Conservation (phyloP, 2,329 filamentous ascomycete species). For the Lasiodiplodia hormozganensis region DNA sequence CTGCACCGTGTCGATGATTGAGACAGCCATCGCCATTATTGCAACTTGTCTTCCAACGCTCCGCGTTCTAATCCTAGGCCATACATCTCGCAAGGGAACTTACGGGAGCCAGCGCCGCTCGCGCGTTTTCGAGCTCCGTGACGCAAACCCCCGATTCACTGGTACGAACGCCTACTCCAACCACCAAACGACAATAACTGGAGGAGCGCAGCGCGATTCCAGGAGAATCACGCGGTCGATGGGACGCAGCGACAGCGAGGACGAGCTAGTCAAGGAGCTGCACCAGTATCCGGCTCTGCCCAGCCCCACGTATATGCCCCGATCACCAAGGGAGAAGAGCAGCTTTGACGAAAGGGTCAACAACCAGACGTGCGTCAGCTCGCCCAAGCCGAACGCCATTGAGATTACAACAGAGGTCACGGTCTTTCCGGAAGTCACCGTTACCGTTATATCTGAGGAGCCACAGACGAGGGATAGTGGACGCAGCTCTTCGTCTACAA, state of each 20-base stretch:
- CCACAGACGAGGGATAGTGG: slow-evolving; percentile 6
- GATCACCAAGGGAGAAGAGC: slow-evolving; percentile 3
- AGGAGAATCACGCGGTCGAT: slow-evolving; percentile 9
- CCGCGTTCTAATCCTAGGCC: slow-evolving; percentile 27
- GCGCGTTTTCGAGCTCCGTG: slow-evolving; percentile 15
- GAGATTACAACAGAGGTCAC: slow-evolving; percentile 24
- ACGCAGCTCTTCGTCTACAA: background rate
- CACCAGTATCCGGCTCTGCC: slow-evolving; percentile 5
- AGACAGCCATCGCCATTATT: slow-evolving; percentile 50
- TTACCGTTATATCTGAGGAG: slow-evolving; percentile 5
- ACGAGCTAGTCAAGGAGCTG: slow-evolving; percentile 29
- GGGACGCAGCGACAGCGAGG: slow-evolving; percentile 26
- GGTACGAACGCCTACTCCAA: slow-evolving; percentile 10
- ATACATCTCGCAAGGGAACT: slow-evolving; percentile 26
- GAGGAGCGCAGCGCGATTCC: slow-evolving; percentile 5
- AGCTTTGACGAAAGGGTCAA: background rate
- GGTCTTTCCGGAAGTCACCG: slow-evolving; percentile 6
- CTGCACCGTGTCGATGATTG: slow-evolving; percentile 50
- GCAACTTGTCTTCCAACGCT: slow-evolving; percentile 46
- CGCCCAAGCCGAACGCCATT: slow-evolving; percentile 11
- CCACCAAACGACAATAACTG: slow-evolving; percentile 20
- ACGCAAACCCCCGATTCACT: background rate
- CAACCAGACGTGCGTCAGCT: slow-evolving; percentile 4
- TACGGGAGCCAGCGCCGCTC: slow-evolving; percentile 14
- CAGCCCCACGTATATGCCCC: slow-evolving; percentile 3